phyloP scores from a whole-genome alignment of 1,284 basidiomycete genomes.

The Athelia sp. region DNA sequence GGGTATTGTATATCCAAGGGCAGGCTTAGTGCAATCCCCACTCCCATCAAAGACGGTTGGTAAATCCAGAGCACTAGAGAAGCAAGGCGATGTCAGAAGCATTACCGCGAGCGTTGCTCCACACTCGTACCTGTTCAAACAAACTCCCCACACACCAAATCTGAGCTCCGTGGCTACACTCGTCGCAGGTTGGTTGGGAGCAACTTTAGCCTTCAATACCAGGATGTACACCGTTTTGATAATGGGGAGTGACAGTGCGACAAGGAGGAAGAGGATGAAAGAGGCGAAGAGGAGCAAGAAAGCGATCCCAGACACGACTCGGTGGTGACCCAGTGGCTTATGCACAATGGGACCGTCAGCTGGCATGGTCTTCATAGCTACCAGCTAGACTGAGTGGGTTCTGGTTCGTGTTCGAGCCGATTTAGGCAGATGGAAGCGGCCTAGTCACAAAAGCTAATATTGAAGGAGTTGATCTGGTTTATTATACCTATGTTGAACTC shows the following conservation, averaged over 20 bases:
- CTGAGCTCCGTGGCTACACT: conserved; percentile 55
- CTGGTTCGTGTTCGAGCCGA: too few species aligned
- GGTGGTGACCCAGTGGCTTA: conserved; percentile 26
- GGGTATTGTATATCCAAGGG: conserved; percentile 51
- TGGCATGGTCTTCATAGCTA: too few species aligned
- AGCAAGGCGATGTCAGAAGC: neutral
- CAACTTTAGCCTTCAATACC: conserved; percentile 38
- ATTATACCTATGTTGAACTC: too few species aligned
- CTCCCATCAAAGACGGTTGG: conserved; percentile 22
- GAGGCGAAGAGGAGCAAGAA: conserved; percentile 44
- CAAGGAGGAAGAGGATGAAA: conserved; percentile 69
- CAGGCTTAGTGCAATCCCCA: conserved; percentile 50
- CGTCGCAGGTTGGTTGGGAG: conserved; percentile 32
- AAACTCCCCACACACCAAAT: conserved; percentile 76
- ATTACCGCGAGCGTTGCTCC: neutral
- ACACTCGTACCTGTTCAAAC: conserved; percentile 43
- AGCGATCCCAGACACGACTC: conserved; percentile 39
- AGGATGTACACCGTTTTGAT: conserved; percentile 70
- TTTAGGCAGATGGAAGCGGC: too few species aligned
- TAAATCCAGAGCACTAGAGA: conserved; percentile 23
- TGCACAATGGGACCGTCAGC: neutral
- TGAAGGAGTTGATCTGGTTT: too few species aligned
- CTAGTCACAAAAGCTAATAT: too few species aligned
- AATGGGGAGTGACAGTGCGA: conserved; percentile 70
- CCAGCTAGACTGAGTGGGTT: too few species aligned